Evolutionary conservation across 1,284 basidiomycete species (phyloP), one percentile per base, ranked within the genome.

Genomic region (Agroathelia rolfsii): DNA sequence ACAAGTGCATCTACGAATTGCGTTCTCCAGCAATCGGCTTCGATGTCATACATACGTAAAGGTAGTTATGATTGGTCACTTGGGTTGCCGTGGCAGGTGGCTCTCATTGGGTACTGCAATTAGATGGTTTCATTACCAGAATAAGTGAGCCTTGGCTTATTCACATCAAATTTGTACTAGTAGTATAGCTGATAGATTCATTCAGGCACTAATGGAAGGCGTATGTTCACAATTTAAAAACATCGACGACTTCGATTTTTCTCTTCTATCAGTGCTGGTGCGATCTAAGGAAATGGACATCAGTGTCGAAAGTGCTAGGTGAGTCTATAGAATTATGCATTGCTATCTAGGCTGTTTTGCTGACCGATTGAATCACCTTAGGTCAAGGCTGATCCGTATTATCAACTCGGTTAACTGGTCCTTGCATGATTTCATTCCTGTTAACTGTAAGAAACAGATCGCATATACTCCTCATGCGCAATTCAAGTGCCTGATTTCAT

Each of bases 161-260:
- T 3, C 27, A 12, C 23, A 12, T 12, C 30, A 3, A 18, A 27
- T 29, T 18, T n/a, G 17, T n/a, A 2, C 10, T n/a, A n/a, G 10
- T 12, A 16, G 19, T 24, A 3, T 32, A 23, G 6, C 6, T 26
- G 8, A 16, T 23, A 3, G 14, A n/a, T n/a, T n/a, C n/a, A n/a
- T n/a, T 14, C 22, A 55, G 53, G 48, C 4, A 53, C 52, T 2
- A 49, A 50, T 4, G 40, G 41, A 15, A 53, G 53, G 3, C 49
- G 55, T 34, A 56, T 56, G 54, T 50, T 56, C 22, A 45, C 42
- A 11, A 46, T 56, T n/a, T 28, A 51, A 30, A 54, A 55, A 28
- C 54, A 55, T 16, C 44, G 51, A 28, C 53, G 58, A 42, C 55
- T 59, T 33, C 55, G 58, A 39, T 47, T 59, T 35, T 59, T 49